A percentile compares a stretch with the other conserved stretches of the same genome.
Evolutionary conservation across 108 stramenopile genomes (phyloP).

Genomic region (Nitzschia putrida): DNA sequence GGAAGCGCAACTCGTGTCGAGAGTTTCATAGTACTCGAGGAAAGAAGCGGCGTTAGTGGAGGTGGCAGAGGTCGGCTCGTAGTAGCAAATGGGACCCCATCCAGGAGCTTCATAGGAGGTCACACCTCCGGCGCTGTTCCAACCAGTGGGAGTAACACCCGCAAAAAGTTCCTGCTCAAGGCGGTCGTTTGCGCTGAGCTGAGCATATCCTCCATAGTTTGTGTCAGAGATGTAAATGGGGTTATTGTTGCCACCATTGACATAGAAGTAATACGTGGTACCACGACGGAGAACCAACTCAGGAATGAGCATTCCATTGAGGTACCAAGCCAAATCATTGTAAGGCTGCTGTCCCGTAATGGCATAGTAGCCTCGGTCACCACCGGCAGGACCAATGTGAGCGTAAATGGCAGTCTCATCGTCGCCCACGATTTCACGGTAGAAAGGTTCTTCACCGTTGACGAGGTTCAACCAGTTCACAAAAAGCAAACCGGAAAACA

Average conservation of each 20-base stretch:
- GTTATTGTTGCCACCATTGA: conserved; percentile 20
- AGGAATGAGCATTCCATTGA: conserved; percentile 13
- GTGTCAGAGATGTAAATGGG: conserved; percentile 9
- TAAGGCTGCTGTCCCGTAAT: conserved; percentile 2
- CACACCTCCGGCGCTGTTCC: neutral
- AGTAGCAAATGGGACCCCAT: conserved; percentile 13
- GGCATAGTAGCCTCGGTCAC: conserved; percentile 17
- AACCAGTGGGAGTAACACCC: conserved; percentile 10
- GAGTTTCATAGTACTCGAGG: conserved; percentile 11
- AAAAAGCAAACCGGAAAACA: no score
- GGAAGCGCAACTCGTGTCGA: conserved; percentile 16
- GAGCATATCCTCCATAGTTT: conserved; percentile 18
- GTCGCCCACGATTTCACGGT: conserved; percentile 14
- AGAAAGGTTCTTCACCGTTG: conserved; percentile 3
- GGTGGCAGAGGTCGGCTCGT: conserved; percentile 5
- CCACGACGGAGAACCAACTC: conserved; percentile 12
- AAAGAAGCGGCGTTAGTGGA: neutral
- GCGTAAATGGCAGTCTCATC: conserved; percentile 5
- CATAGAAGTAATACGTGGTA: conserved; percentile 17
- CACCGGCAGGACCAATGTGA: conserved; percentile 21
- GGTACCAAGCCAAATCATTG: conserved; percentile 23
- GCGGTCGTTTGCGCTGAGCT: neutral
- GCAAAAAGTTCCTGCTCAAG: conserved; percentile 5
- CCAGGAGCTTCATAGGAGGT: conserved; percentile 6
- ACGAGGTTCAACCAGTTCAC: no score